phyloP scores from a whole-genome alignment of 1,284 basidiomycete genomes.

The Sporisorium graminicola region DNA sequence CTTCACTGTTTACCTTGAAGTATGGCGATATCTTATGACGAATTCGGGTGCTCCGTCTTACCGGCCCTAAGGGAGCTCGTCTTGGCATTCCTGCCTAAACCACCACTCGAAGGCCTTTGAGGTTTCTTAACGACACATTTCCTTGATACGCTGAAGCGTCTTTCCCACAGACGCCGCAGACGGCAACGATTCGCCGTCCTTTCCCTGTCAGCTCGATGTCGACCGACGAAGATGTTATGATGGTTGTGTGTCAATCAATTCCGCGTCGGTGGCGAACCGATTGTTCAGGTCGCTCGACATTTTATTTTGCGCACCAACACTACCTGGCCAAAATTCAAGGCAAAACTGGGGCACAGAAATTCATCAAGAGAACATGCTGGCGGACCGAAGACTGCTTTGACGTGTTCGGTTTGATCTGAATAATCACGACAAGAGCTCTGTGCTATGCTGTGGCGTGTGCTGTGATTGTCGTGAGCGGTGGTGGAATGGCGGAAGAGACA shows the following conservation, averaged over 20 bases:
- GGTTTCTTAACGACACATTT: no score
- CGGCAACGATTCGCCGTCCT: background rate
- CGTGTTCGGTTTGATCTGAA: no score
- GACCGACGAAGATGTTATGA: background rate
- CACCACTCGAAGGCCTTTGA: background rate
- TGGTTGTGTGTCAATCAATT: background rate
- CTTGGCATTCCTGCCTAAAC: background rate
- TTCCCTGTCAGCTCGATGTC: background rate
- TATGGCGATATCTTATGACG: conserved; percentile 25
- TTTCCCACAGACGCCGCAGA: no score
- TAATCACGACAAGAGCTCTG: no score
- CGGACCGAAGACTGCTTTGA: no score
- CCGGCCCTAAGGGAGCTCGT: background rate
- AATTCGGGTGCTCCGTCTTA: conserved; percentile 17
- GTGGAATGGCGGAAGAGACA: no score
- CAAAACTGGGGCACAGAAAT: conserved; percentile 1
- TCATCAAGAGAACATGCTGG: no score
- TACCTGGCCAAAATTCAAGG: background rate
- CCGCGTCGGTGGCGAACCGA: background rate
- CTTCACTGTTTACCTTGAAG: conserved; percentile 3
- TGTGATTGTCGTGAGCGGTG: no score
- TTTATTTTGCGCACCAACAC: background rate
- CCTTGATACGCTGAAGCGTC: background rate
- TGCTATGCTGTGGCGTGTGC: no score
- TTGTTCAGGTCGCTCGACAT: background rate